A percentile compares a stretch with the other conserved stretches of the same genome.
Evolutionary conservation across 176 grass and related monocot species (phyloP).

Genomic region (Hordeum vulgare): MorexV3_pseudomolecules_assembly NC_058523.1:543675463-543675962

Average conservation of each 20-base stretch:
- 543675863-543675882: background rate
- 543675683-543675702: constrained; percentile 85
- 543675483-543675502: constrained; percentile 59
- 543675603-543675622: constrained; percentile 98
- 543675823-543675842: background rate
- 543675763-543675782: background rate
- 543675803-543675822: background rate
- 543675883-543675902: background rate
- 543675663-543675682: constrained; percentile 97
- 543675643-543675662: constrained; percentile 87
- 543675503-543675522: constrained; percentile 38
- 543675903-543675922: constrained; percentile 42
- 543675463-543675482: constrained; percentile 47
- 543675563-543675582: constrained; percentile 22
- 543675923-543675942: constrained; percentile 99
- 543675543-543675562: background rate
- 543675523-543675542: constrained; percentile 8
- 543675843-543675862: background rate
- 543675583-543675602: constrained; percentile 76
- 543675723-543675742: constrained; percentile 90
- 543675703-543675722: constrained; percentile 96
- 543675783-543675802: background rate
- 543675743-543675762: constrained; percentile 83
- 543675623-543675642: constrained; percentile 85
- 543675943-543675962: constrained; percentile 91